Conservation (phyloP, 345 rosid species). For the Salix suchowensis region DNA sequence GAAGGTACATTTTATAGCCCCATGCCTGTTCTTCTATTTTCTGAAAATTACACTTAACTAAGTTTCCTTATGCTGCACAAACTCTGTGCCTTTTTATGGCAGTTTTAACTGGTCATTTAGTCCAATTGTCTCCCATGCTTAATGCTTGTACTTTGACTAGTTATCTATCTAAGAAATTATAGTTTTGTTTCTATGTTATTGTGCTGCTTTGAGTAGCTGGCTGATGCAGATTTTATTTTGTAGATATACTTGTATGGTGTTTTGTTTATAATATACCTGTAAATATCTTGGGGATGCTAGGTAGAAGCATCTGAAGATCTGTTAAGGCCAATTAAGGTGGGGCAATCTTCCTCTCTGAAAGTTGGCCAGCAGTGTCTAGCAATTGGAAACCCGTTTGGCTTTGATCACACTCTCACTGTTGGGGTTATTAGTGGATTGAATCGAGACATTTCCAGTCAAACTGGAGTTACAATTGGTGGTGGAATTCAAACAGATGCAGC, state of each 20-base stretch:
- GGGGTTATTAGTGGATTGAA: conserved; percentile 94
- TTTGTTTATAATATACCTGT: not conserved
- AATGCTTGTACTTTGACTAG: not conserved
- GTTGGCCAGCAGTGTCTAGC: conserved; percentile 96
- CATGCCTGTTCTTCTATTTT: not conserved
- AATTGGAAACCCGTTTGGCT: conserved; percentile 96
- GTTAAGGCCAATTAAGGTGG: conserved; percentile 71
- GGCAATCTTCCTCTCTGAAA: conserved; percentile 65
- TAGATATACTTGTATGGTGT: too few relatives aligned
- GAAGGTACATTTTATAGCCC: conserved; percentile 37
- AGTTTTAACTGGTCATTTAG: not conserved
- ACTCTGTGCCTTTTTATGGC: not conserved
- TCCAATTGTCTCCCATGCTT: not conserved
- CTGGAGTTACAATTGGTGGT: conserved; percentile 91
- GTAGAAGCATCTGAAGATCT: conserved; percentile 78
- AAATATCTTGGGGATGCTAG: conserved; percentile 33
- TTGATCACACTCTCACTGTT: conserved; percentile 90
- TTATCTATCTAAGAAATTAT: not conserved
- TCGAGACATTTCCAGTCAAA: conserved; percentile 82
- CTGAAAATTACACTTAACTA: not conserved
- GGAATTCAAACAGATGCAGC: conserved; percentile 99
- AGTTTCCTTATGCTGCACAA: not conserved
- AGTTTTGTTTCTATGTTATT: not conserved
- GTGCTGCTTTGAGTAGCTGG: not conserved
- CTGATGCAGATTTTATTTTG: not conserved